These are phyloP conservation scores for Dictyostelium capitatum DNA, from an alignment of 78 protist species.

Conservation along the genomic window DNA sequence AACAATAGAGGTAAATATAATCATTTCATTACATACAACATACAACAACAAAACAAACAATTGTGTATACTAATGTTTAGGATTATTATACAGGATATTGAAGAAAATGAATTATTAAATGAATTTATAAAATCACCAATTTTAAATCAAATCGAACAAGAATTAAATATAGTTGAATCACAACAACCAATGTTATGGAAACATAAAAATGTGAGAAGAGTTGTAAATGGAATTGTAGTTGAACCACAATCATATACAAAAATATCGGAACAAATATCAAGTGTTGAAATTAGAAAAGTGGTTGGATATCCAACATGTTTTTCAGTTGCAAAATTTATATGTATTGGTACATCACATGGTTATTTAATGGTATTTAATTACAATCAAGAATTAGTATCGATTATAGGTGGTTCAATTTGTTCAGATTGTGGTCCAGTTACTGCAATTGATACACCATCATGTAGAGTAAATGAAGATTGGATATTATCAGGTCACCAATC, in stretches of 20 bases:
- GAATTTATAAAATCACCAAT: not conserved
- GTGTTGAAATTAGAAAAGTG: slow-evolving; percentile 46
- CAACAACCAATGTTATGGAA: slow-evolving; percentile 66
- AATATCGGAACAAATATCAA: slow-evolving; percentile 49
- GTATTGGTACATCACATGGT: slow-evolving; percentile 79
- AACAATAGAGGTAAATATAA: not conserved
- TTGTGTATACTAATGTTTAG: too few species aligned
- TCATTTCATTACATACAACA: too few species aligned
- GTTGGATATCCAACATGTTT: slow-evolving; percentile 77
- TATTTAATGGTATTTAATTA: slow-evolving; percentile 52
- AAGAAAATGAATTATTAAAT: slow-evolving; percentile 8
- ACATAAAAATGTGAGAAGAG: slow-evolving; percentile 24
- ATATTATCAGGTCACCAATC: slow-evolving; percentile 54
- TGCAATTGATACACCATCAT: slow-evolving; percentile 52
- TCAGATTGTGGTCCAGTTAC: slow-evolving; percentile 73
- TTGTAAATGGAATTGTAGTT: slow-evolving; percentile 63
- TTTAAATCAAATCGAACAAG: slow-evolving; percentile 12
- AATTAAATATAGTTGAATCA: not conserved
- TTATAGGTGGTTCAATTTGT: slow-evolving; percentile 58
- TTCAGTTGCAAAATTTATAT: slow-evolving; percentile 51
- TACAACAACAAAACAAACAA: too few species aligned
- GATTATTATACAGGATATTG: not conserved
- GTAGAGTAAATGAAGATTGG: slow-evolving; percentile 76
- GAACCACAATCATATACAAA: slow-evolving; percentile 68
- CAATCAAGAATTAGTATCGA: slow-evolving; percentile 51